These are phyloP conservation scores for Stemphylium vesicarium DNA, from an alignment of 2,329 filamentous ascomycete genomes.

Conservation along the genomic window DNA sequence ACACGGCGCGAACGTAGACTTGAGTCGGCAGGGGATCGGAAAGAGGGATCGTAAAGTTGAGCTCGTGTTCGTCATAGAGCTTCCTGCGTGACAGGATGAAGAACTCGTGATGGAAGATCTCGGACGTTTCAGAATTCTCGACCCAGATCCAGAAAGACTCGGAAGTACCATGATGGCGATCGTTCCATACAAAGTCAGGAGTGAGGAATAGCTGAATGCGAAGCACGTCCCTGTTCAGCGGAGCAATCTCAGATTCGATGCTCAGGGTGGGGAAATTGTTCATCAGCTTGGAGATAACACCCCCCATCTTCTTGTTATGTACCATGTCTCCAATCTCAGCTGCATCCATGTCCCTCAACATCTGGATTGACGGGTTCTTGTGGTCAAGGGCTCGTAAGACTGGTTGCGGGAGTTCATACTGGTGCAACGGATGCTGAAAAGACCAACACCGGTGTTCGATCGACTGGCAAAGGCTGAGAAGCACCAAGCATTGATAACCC, in stretches of 20 bases:
- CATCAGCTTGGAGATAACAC: constrained; percentile 78
- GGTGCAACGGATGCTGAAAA: constrained; percentile 90
- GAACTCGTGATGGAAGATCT: constrained; percentile 97
- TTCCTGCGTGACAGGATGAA: constrained; percentile 92
- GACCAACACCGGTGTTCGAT: constrained; percentile 97
- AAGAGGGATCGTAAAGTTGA: constrained; percentile 96
- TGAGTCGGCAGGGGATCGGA: constrained; percentile 92
- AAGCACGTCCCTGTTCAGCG: constrained; percentile 90
- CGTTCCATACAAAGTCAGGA: constrained; percentile 94
- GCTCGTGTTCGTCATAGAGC: constrained; percentile 92
- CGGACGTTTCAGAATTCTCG: constrained; percentile 94
- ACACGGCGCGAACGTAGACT: constrained; percentile 93
- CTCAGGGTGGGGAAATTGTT: constrained; percentile 91
- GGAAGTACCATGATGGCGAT: constrained; percentile 88
- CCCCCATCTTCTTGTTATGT: constrained; percentile 87
- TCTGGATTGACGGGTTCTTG: constrained; percentile 81
- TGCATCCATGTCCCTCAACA: constrained; percentile 89
- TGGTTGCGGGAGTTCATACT: constrained; percentile 87
- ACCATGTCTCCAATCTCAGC: constrained; percentile 90
- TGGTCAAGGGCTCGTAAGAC: constrained; percentile 84
- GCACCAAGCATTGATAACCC: constrained; percentile 92
- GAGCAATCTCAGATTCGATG: constrained; percentile 92
- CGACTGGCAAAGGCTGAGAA: constrained; percentile 91
- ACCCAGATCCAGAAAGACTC: constrained; percentile 99
- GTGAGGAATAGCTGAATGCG: constrained; percentile 86